phyloP scores from a whole-genome alignment of 2,329 filamentous ascomycete genomes.

The Apiospora koreana region DNA sequence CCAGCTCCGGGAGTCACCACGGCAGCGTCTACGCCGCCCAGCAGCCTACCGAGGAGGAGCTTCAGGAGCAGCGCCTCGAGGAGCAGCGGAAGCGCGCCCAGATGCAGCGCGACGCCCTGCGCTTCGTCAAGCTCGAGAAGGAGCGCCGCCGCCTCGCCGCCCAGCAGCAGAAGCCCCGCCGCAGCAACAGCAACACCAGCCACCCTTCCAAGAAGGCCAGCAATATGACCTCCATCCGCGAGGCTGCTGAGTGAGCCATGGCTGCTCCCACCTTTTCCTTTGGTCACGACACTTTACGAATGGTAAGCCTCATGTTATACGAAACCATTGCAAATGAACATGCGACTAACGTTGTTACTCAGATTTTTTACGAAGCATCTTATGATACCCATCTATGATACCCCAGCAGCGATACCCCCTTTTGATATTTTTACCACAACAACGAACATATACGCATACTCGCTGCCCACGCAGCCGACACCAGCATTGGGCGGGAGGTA shows the following conservation, averaged over 20 bases:
- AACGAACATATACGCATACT: background rate
- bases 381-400: slow-evolving; percentile 12
- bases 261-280: slow-evolving; percentile 16
- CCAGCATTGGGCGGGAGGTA: background rate
- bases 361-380: slow-evolving; percentile 4
- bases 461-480: slow-evolving; percentile 1
- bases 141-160: slow-evolving; percentile 48
- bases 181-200: slow-evolving; percentile 26
- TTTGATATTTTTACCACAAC: background rate
- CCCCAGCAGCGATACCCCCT: slow-evolving; percentile 7
- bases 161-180: slow-evolving; percentile 35
- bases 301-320: slow-evolving; percentile 23
- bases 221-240: slow-evolving; percentile 58
- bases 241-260: slow-evolving; percentile 40
- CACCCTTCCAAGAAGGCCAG: slow-evolving; percentile 42
- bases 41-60: slow-evolving; percentile 39
- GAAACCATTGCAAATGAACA: too few species aligned
- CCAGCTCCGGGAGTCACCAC: slow-evolving; percentile 28
- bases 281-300: slow-evolving; percentile 26
- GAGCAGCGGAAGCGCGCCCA: slow-evolving; percentile 52
- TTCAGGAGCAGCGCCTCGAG: slow-evolving; percentile 51
- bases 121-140: slow-evolving; percentile 54
- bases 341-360: background rate
- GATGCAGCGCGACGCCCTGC: slow-evolving; percentile 54
- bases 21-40: slow-evolving; percentile 40